Evolutionary conservation across 768 basidiomycete species (phyloP), one percentile per base, ranked within the genome.

Genomic region (Cyclocybe aegerita): DNA sequence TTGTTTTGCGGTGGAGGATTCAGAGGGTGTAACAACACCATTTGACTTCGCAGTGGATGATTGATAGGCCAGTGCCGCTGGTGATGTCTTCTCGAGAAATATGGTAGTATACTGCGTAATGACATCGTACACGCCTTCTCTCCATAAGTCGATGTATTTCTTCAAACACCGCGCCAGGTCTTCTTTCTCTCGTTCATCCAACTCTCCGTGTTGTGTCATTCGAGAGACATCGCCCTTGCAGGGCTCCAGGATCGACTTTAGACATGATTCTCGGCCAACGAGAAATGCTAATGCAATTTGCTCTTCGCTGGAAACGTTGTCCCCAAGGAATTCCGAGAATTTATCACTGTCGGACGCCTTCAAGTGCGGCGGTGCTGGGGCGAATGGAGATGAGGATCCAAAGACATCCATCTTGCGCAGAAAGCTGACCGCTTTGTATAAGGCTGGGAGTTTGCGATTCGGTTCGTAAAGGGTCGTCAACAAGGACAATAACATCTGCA

Each of bases 91-190:
- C 54, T 92, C 89, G 33, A 94, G 81, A 67, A 98, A 96, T 55
- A 97, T 93, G 35, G 92, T 85, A 2, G 86, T 79, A 60, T 85
- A 97, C 63, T 96, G 93, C 11, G 89, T 89, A 58, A 96, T 79
- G 66, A 95, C 82, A 66, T 98, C 93, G 70, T 95, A 90, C 15
- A 93, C 88, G 40, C 90, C 86, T 70, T 98, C 95, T 46, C 94
- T 76, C 86, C 95, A 97, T 9, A 85, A 68, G 61, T 96, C 95
- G 56, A 96, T 83, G 67, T 93, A 94, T 63, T 83, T 86, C 60
- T 91, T 86, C 54, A 96, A 73, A 69, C 86, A 93, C 33, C 86
- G 73, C 33, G 86, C 81, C 39, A 90, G 75, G 50, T 91, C 90
- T 50, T 86, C 85, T 49, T 78, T 79, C 52, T 86, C 82, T 45